Evolutionary conservation across 805 yeast species (phyloP).

Genomic region (Tetrapisispora fleetii): DNA sequence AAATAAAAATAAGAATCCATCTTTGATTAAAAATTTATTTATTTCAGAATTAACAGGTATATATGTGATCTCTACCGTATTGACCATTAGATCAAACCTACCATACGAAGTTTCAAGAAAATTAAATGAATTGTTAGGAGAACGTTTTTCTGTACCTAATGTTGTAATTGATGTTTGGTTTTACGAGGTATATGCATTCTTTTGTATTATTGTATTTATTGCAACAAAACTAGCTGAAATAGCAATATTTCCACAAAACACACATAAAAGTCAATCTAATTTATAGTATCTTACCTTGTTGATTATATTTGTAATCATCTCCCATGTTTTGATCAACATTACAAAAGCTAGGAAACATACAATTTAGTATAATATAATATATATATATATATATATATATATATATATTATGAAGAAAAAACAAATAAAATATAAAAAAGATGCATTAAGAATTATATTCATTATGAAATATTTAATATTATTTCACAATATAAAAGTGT

Average conservation of each 20-base stretch:
- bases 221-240: conserved; percentile 24
- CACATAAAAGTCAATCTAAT: background rate
- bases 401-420: background rate
- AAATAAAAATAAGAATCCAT: conserved; percentile 19
- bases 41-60: conserved; percentile 33
- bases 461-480: too few relatives aligned
- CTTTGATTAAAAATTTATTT: conserved; percentile 32
- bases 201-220: conserved; percentile 25
- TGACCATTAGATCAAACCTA: conserved; percentile 33
- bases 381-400: background rate
- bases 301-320: too few relatives aligned
- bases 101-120: conserved; percentile 28
- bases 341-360: background rate
- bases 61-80: conserved; percentile 32
- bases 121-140: conserved; percentile 27
- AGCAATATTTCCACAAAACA: conserved; percentile 4
- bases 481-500: background rate
- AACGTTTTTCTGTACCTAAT: conserved; percentile 22
- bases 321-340: too few relatives aligned
- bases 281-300: too few relatives aligned
- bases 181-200: conserved; percentile 29
- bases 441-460: background rate
- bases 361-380: background rate
- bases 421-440: background rate
- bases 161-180: conserved; percentile 33